Evolutionary conservation across 176 grass and related monocot species (phyloP).

Genomic region (Zoysia japonica): DNA sequence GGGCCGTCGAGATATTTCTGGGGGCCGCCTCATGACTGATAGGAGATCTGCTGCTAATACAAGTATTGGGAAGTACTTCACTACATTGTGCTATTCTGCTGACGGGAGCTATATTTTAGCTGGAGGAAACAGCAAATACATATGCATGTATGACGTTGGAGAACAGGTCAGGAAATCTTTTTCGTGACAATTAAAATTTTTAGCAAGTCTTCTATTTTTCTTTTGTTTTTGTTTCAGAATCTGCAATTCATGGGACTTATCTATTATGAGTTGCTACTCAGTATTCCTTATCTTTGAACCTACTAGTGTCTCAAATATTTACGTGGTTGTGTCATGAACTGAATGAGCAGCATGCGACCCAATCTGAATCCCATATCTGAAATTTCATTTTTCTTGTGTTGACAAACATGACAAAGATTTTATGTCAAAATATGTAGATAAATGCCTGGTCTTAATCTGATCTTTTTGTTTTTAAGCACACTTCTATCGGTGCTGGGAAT

Average conservation of each 20-base stretch:
- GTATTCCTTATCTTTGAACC: background rate
- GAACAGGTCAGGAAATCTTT: constrained; percentile 74
- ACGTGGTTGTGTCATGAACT: background rate
- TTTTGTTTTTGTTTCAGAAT: background rate
- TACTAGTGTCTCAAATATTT: background rate
- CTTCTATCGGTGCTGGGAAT: background rate
- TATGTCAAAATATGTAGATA: background rate
- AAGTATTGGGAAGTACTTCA: constrained; percentile 88
- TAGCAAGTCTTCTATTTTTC: background rate
- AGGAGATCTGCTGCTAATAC: constrained; percentile 84
- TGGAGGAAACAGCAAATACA: constrained; percentile 90
- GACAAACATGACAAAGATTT: background rate
- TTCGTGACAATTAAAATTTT: constrained; percentile 27
- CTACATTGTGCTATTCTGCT: constrained; percentile 85
- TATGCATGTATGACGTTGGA: constrained; percentile 95
- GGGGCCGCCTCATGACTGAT: constrained; percentile 92
- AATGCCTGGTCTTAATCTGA: background rate
- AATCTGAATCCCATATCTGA: constrained; percentile 6
- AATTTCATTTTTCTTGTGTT: background rate
- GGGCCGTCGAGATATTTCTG: constrained; percentile 83
- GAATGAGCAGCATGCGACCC: background rate
- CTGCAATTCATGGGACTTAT: background rate
- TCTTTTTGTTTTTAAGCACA: background rate
- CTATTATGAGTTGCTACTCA: constrained; percentile 1
- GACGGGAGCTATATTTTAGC: constrained; percentile 94